A percentile compares a stretch with the other conserved stretches of the same genome.
Evolutionary conservation across 164 flowering plant species (phyloP).

Genomic region (Umbellularia californica): DNA sequence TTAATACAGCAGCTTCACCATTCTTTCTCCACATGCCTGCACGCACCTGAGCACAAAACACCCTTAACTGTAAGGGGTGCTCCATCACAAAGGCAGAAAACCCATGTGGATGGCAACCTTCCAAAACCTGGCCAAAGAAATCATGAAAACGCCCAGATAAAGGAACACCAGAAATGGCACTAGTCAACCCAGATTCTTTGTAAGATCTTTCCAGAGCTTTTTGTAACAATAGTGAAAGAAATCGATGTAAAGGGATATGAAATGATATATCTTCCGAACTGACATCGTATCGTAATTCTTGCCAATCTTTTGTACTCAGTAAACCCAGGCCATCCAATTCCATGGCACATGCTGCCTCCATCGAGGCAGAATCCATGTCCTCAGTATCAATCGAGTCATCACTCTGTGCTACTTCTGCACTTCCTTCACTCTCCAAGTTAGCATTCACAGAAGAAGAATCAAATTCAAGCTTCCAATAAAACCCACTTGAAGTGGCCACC

Average conservation of each 20-base stretch:
- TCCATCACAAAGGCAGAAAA: slow-evolving; percentile 91
- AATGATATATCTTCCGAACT: slow-evolving; percentile 82
- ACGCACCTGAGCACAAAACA: slow-evolving; percentile 82
- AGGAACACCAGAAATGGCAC: slow-evolving; percentile 20
- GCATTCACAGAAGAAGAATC: not conserved
- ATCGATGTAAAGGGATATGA: slow-evolving; percentile 84
- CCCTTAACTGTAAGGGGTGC: slow-evolving; percentile 81
- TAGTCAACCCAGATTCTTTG: slow-evolving; percentile 35
- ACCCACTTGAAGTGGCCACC: slow-evolving; percentile 19
- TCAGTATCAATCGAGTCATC: slow-evolving; percentile 8
- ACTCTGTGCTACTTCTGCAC: slow-evolving; percentile 9
- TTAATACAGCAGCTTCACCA: slow-evolving; percentile 70
- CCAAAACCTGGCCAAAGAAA: slow-evolving; percentile 53
- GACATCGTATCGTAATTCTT: slow-evolving; percentile 72
- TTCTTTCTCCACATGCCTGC: slow-evolving; percentile 98
- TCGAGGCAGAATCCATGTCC: slow-evolving; percentile 23
- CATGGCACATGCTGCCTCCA: slow-evolving; percentile 33
- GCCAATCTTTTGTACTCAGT: slow-evolving; percentile 70
- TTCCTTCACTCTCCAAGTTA: slow-evolving; percentile 24
- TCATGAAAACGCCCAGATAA: slow-evolving; percentile 24
- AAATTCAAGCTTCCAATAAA: slow-evolving; percentile 16
- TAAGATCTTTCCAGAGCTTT: slow-evolving; percentile 50
- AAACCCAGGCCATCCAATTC: slow-evolving; percentile 41
- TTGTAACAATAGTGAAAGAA: slow-evolving; percentile 64
- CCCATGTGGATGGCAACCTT: slow-evolving; percentile 70